Conservation (phyloP, 202 grass and related monocot species). For the Saccharum hybrid region DNA sequence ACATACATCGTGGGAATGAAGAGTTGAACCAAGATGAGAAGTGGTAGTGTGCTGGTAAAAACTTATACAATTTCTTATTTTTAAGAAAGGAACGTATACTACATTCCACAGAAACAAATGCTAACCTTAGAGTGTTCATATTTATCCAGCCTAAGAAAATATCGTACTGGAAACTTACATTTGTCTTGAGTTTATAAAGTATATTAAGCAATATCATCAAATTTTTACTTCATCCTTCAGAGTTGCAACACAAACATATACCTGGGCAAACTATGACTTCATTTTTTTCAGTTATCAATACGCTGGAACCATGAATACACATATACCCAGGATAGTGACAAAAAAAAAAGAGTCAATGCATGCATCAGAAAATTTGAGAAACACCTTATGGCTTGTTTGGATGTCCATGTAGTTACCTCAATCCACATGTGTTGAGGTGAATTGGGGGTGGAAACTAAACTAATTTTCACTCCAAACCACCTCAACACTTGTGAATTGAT, state of each 20-base stretch:
- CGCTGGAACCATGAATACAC: background rate
- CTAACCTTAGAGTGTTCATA: slow-evolving; percentile 6
- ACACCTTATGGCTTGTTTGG: background rate
- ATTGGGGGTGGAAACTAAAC: too few species aligned
- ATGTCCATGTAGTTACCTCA: too few species aligned
- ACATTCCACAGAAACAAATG: background rate
- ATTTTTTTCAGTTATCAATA: slow-evolving; percentile 10
- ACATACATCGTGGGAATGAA: background rate
- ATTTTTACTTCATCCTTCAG: background rate
- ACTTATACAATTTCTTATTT: background rate
- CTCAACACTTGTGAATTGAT: too few species aligned
- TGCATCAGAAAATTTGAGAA: background rate
- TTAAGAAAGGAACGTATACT: background rate
- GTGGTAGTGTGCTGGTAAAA: background rate
- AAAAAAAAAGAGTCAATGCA: background rate
- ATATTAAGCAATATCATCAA: background rate
- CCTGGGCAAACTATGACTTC: background rate
- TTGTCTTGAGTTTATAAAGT: slow-evolving; percentile 15
- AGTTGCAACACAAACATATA: background rate
- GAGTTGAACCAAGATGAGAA: slow-evolving; percentile 22
- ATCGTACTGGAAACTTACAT: background rate
- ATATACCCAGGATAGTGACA: slow-evolving; percentile 11
- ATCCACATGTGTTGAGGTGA: too few species aligned
- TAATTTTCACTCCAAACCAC: too few species aligned
- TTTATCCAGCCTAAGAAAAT: background rate